A percentile compares a stretch with the other conserved stretches of the same genome.
phyloP scores from a whole-genome alignment of 2,329 filamentous ascomycete genomes.

The Hypoxylon sp. region DNA sequence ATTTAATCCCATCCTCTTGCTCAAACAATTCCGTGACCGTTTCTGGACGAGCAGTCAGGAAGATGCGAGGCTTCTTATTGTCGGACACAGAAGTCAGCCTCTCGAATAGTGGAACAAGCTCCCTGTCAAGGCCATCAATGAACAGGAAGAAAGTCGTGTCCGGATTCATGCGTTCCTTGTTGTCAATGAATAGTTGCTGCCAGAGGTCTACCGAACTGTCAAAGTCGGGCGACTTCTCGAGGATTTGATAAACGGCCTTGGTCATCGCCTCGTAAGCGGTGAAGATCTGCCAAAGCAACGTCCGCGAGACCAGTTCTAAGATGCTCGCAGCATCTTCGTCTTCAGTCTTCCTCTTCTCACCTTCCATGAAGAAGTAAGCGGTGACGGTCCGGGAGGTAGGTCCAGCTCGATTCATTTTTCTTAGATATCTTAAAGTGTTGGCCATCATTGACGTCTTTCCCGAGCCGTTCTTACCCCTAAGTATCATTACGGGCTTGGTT shows the following conservation, averaged over 20 bases:
- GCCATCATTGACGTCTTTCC: slow-evolving; percentile 56
- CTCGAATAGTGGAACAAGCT: slow-evolving; percentile 48
- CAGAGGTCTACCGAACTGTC: slow-evolving; percentile 52
- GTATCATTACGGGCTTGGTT: slow-evolving; percentile 47
- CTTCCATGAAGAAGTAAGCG: slow-evolving; percentile 53
- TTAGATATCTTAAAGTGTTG: slow-evolving; percentile 51
- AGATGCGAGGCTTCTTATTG: slow-evolving; percentile 48
- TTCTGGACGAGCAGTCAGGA: slow-evolving; percentile 49
- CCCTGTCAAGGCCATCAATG: slow-evolving; percentile 51
- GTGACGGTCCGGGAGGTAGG: slow-evolving; percentile 50
- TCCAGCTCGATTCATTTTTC: slow-evolving; percentile 43
- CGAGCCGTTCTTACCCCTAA: slow-evolving; percentile 51
- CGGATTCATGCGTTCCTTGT: slow-evolving; percentile 51
- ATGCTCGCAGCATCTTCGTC: slow-evolving; percentile 47
- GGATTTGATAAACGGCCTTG: slow-evolving; percentile 51
- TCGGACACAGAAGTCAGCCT: slow-evolving; percentile 43
- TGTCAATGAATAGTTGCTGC: slow-evolving; percentile 54
- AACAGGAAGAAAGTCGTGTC: slow-evolving; percentile 55
- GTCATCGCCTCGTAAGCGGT: slow-evolving; percentile 54
- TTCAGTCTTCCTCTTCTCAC: slow-evolving; percentile 52
- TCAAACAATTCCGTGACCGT: slow-evolving; percentile 41
- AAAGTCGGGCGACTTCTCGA: slow-evolving; percentile 49
- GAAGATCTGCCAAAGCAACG: slow-evolving; percentile 54
- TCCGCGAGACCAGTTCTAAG: slow-evolving; percentile 49
- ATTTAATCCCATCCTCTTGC: slow-evolving; percentile 31